Conservation (phyloP, 768 basidiomycete genomes). For the Phylloporus arenicola region DNA sequence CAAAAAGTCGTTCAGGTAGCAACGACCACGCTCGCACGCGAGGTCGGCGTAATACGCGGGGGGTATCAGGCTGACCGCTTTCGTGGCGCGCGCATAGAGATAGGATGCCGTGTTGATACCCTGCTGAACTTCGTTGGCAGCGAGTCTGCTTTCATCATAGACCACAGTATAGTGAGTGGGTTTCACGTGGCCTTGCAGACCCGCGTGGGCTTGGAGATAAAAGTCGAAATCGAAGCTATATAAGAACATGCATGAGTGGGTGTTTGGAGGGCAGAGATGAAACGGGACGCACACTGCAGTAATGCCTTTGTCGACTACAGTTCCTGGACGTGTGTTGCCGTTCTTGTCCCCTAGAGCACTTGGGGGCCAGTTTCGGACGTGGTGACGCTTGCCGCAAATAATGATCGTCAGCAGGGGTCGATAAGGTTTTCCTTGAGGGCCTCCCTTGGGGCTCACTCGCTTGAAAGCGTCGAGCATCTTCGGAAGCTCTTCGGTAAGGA, state of each 20-base stretch:
- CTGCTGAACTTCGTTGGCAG: slow-evolving; percentile 67
- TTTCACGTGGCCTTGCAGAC: slow-evolving; percentile 64
- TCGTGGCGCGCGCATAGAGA: slow-evolving; percentile 77
- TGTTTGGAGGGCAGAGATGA: neutral
- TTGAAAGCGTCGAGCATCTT: slow-evolving; percentile 58
- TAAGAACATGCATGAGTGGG: neutral
- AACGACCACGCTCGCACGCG: slow-evolving; percentile 75
- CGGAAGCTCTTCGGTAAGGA: slow-evolving; percentile 56
- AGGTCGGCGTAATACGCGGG: slow-evolving; percentile 80
- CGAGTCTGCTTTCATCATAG: slow-evolving; percentile 70
- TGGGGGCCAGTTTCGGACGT: slow-evolving; percentile 55
- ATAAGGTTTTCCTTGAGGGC: slow-evolving; percentile 42
- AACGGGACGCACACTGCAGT: slow-evolving; percentile 51
- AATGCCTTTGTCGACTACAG: slow-evolving; percentile 74
- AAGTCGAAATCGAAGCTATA: slow-evolving; percentile 59
- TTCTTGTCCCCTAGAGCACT: slow-evolving; percentile 49
- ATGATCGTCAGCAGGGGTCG: slow-evolving; percentile 62
- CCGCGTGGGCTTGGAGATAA: slow-evolving; percentile 69
- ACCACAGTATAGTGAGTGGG: slow-evolving; percentile 77
- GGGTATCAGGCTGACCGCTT: slow-evolving; percentile 76
- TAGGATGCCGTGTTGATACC: slow-evolving; percentile 68
- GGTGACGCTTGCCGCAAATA: slow-evolving; percentile 74
- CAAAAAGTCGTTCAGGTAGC: slow-evolving; percentile 70
- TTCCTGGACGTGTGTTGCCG: slow-evolving; percentile 76
- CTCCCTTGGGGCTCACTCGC: slow-evolving; percentile 37